Evolutionary conservation across 305 asterid species (phyloP), one percentile per base, ranked within the genome.

Genomic region (Fraxinus xanthoxyloides): DNA sequence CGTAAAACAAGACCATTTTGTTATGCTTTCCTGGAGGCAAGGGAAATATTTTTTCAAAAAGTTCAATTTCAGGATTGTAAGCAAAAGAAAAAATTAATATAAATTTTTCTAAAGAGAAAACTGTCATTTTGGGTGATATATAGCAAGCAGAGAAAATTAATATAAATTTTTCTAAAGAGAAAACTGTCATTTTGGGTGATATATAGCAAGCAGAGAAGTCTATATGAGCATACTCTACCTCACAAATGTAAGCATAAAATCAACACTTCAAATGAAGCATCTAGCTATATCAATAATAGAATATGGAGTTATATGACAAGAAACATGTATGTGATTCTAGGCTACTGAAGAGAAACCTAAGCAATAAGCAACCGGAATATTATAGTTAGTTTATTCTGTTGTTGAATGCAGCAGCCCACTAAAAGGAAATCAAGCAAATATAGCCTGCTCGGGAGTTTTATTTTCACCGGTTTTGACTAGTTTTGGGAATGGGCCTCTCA

Each of bases 1-100:
- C 56, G 1, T 32, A 81, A 70, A 77, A 19, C 63, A 30, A 61
- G 56, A 43, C 8, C 23, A 38, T 21, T 69, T 19, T 56, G 65
- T 35, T 78, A 67, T 70, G 65, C 23, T 72, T 61, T 28, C 31
- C 65, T 10, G 75, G 59, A 74, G 74, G 74, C 59, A 78, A 72
- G 36, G 67, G 72, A 75, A 81, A 75, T 7, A 5, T 36, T 28
- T 76, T 19, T 12, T 61, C 2, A 73, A 5, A 56, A n/a, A 46
- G 13, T 19, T 74, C 23, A 34, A 74, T 74, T 35, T 7, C 35
- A 38, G 28, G 72, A 59, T 19, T 6, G 28, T 59, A 19, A 23
- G 70, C 54, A 35, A 9, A 73, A 59, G 26, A 73, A 70, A n/a
- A 12, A 43, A 34, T 24, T 13, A 28, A 13, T 7, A 48, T 1